A percentile compares a stretch with the other conserved stretches of the same genome.
These are phyloP conservation scores for Rostrohypoxylon terebratum DNA, from an alignment of 495 filamentous ascomycete genomes.

Conservation along the genomic window DNA sequence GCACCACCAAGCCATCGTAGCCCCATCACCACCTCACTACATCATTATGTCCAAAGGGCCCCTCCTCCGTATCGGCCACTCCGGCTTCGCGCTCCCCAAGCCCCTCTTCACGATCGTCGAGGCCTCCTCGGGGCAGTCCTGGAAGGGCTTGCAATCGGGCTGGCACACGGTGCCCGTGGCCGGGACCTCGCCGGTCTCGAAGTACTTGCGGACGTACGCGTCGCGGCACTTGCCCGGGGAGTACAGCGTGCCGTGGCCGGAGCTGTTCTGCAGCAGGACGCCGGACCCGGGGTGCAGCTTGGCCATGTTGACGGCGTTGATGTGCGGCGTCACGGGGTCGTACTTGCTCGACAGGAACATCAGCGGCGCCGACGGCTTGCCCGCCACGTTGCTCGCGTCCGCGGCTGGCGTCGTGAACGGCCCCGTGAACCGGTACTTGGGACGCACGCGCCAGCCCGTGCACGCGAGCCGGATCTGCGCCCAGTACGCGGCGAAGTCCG, in stretches of 20 bases:
- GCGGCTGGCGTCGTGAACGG: constrained; percentile 44
- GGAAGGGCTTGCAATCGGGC: constrained; percentile 43
- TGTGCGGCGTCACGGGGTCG: constrained; percentile 52
- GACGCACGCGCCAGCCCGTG: constrained; percentile 59
- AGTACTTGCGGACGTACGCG: constrained; percentile 41
- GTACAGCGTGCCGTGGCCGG: constrained; percentile 46
- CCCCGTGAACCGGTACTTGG: constrained; percentile 47
- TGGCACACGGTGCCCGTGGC: constrained; percentile 40
- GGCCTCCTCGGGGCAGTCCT: constrained; percentile 11
- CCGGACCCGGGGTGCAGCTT: constrained; percentile 38
- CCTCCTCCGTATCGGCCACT: background rate
- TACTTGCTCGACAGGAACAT: constrained; percentile 48
- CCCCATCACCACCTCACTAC: background rate
- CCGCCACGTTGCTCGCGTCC: constrained; percentile 2
- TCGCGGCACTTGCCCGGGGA: constrained; percentile 44
- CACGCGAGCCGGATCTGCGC: constrained; percentile 63
- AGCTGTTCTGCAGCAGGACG: constrained; percentile 47
- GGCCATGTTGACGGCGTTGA: constrained; percentile 47
- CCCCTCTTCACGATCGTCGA: background rate
- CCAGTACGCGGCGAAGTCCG: constrained; percentile 67
- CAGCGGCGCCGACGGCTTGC: constrained; percentile 44
- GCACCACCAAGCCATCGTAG: background rate
- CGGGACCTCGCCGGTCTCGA: constrained; percentile 48
- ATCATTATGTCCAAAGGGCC: background rate
- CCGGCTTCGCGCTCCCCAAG: background rate